Evolutionary conservation across 1,284 basidiomycete species (phyloP).

Genomic region (Ceratobasidium papillatum): DNA sequence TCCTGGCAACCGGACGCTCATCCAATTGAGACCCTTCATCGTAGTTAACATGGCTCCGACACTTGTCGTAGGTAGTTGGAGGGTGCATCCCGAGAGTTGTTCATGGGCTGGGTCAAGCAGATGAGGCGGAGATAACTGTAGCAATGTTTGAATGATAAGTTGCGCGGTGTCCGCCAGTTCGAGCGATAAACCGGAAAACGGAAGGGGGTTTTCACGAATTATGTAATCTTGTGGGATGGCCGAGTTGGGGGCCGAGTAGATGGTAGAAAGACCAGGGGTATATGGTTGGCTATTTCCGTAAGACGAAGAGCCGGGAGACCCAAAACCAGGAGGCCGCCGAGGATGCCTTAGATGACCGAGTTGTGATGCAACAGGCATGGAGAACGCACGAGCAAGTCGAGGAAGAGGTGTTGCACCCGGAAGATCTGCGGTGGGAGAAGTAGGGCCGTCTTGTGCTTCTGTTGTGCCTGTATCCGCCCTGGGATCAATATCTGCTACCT

Average conservation of each 20-base stretch:
- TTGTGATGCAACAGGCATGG: conserved; percentile 75
- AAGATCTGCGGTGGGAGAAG: conserved; percentile 36
- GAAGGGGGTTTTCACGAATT: conserved; percentile 44
- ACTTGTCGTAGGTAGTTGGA: conserved; percentile 84
- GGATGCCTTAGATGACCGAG: conserved; percentile 50
- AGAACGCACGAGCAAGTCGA: conserved; percentile 71
- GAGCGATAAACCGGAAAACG: conserved; percentile 52
- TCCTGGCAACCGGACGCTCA: conserved; percentile 73
- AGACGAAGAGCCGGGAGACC: conserved; percentile 13
- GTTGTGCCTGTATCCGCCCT: neutral
- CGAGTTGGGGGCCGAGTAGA: neutral
- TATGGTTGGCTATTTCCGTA: conserved; percentile 15
- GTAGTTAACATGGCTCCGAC: conserved; percentile 87
- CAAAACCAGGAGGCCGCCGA: conserved; percentile 6
- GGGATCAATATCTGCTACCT: neutral
- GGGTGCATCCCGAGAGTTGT: conserved; percentile 85
- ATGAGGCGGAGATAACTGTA: conserved; percentile 87
- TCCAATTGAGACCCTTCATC: conserved; percentile 90
- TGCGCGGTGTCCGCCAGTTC: conserved; percentile 90
- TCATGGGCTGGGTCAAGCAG: conserved; percentile 91
- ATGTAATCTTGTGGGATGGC: conserved; percentile 9
- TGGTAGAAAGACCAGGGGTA: conserved; percentile 35
- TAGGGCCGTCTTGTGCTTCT: conserved; percentile 39
- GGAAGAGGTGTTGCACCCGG: conserved; percentile 49
- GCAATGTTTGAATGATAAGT: conserved; percentile 85